phyloP scores from a whole-genome alignment of 345 rosid species.

The Litchi chinensis region DNA sequence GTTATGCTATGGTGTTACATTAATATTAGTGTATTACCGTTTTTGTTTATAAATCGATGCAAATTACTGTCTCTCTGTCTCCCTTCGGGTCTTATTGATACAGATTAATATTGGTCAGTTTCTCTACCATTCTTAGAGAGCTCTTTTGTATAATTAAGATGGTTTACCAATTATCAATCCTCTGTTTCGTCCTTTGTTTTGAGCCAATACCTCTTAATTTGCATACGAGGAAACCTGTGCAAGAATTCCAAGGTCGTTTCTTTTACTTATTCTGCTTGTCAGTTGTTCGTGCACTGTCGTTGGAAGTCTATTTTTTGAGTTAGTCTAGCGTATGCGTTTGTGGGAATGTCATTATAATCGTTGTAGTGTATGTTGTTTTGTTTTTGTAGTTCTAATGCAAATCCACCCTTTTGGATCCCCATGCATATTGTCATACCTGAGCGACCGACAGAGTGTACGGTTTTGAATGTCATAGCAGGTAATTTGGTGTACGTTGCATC shows the following conservation, averaged over 20 bases:
- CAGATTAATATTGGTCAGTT: no score
- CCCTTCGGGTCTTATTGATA: no score
- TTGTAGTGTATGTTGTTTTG: background rate
- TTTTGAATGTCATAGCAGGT: slow-evolving; percentile 97
- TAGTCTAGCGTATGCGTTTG: background rate
- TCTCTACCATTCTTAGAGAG: no score
- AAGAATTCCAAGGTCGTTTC: slow-evolving; percentile 79
- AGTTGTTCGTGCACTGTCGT: background rate
- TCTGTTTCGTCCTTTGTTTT: no score
- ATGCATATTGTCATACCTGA: slow-evolving; percentile 94
- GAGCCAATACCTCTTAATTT: no score
- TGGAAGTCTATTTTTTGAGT: background rate
- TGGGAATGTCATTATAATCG: background rate
- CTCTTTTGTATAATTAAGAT: background rate
- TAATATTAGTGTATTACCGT: background rate
- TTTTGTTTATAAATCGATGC: background rate
- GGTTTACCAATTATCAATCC: background rate
- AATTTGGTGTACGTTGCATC: slow-evolving; percentile 8
- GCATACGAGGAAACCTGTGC: slow-evolving; percentile 73
- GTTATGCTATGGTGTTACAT: background rate
- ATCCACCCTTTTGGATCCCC: slow-evolving; percentile 97
- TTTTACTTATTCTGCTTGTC: background rate
- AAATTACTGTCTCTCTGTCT: background rate
- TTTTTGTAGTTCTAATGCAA: slow-evolving; percentile 76
- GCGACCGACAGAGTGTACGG: slow-evolving; percentile 91